A percentile compares a stretch with the other conserved stretches of the same genome.
Conservation (phyloP, 2,329 filamentous ascomycete species). For the Diaporthe ampelina region DNA sequence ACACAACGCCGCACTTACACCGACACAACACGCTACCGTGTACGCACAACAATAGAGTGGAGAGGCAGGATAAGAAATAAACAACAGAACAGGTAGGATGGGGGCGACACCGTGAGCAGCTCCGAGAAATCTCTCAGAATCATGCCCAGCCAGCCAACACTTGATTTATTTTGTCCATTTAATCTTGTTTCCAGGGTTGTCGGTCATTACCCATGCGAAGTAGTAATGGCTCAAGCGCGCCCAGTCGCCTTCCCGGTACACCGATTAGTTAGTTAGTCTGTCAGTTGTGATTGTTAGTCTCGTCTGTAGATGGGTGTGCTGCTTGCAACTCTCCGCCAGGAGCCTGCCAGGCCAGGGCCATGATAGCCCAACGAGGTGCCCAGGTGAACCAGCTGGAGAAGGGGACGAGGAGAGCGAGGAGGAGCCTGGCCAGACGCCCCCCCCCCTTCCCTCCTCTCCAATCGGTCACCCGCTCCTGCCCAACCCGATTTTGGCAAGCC, state of each 20-base stretch:
- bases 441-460: background rate
- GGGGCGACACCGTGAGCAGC: background rate
- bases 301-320: conserved; percentile 16
- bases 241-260: background rate
- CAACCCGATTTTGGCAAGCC: conserved; percentile 20
- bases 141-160: conserved; percentile 4
- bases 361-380: conserved; percentile 17
- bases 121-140: background rate
- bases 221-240: background rate
- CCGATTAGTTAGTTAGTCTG: background rate
- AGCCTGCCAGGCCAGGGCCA: conserved; percentile 5
- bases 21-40: background rate
- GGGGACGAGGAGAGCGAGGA: conserved; percentile 8
- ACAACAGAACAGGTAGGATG: background rate
- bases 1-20: conserved; percentile 18
- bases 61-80: background rate
- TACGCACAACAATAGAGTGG: background rate
- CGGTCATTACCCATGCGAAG: background rate
- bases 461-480: conserved; percentile 1
- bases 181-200: background rate
- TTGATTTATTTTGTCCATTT: background rate
- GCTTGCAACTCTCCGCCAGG: conserved; percentile 1
- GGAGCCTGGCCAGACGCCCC: background rate
- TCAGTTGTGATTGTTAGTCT: conserved; percentile 11
- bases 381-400: conserved; percentile 20